A percentile compares a stretch with the other conserved stretches of the same genome.
Evolutionary conservation across 2,329 filamentous ascomycete species (phyloP).

Genomic region (Verruconis gallopava): DNA sequence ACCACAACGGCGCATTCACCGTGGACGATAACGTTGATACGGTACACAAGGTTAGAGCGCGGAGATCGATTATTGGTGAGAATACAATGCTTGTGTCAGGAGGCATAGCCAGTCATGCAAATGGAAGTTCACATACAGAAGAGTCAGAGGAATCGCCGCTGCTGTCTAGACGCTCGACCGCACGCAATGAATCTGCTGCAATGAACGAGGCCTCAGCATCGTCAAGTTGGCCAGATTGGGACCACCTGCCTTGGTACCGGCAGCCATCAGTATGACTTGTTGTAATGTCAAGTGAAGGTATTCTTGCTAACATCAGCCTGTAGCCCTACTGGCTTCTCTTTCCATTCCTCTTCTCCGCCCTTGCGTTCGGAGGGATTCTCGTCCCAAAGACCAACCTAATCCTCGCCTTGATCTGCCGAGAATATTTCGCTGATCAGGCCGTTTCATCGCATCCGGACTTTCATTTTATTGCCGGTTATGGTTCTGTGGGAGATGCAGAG

Average conservation of each 20-base stretch:
- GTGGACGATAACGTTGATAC: neutral
- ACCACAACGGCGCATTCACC: neutral
- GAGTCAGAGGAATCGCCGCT: conserved; percentile 8
- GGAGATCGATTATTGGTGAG: conserved; percentile 1
- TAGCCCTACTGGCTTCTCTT: conserved; percentile 70
- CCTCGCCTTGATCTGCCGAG: conserved; percentile 66
- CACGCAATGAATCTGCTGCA: neutral
- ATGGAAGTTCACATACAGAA: neutral
- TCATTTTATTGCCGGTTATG: conserved; percentile 45
- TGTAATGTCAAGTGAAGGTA: neutral
- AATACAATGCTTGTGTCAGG: neutral
- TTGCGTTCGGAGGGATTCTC: conserved; percentile 74
- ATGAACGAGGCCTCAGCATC: neutral
- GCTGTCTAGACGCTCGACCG: no score
- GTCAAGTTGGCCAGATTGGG: conserved; percentile 3
- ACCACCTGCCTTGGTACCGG: conserved; percentile 11
- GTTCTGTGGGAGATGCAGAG: conserved; percentile 53
- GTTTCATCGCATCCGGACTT: conserved; percentile 43
- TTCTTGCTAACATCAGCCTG: neutral
- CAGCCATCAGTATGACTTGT: conserved; percentile 11
- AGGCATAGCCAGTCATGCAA: neutral
- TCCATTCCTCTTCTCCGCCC: conserved; percentile 67
- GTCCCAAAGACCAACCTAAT: conserved; percentile 85
- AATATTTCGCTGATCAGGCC: conserved; percentile 56
- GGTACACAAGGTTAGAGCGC: neutral